These are phyloP conservation scores for Claviceps pusilla DNA, from an alignment of 2,329 filamentous ascomycete species.

Conservation along the genomic window DNA sequence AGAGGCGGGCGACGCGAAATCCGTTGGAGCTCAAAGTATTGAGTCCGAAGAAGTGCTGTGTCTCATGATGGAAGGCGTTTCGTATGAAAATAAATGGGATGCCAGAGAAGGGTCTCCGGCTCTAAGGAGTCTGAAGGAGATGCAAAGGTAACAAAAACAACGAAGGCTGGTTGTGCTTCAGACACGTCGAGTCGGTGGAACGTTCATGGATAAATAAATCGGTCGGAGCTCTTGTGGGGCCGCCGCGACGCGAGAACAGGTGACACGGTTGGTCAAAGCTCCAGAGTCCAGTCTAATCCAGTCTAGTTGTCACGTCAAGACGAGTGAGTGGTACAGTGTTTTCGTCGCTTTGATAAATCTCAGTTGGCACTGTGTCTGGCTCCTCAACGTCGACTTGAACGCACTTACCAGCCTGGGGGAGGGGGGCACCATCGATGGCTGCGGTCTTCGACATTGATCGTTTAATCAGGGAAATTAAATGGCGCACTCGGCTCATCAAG, in stretches of 20 bases:
- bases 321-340: background rate
- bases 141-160: background rate
- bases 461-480: constrained; percentile 7
- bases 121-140: background rate
- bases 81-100: background rate
- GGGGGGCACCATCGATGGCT: background rate
- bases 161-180: background rate
- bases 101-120: background rate
- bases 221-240: background rate
- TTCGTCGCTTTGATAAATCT: background rate
- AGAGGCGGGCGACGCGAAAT: constrained; percentile 58
- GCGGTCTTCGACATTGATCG: background rate
- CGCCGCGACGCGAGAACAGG: constrained; percentile 12
- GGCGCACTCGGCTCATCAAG: constrained; percentile 12
- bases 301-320: background rate
- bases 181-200: background rate
- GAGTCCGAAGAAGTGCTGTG: constrained; percentile 30
- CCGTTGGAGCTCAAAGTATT: constrained; percentile 6
- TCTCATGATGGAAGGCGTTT: constrained; percentile 9
- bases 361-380: background rate
- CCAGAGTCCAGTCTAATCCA: background rate
- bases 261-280: constrained; percentile 9
- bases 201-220: background rate
- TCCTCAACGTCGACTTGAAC: background rate
- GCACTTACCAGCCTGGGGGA: background rate